A percentile compares a stretch with the other conserved stretches of the same genome.
phyloP scores from a whole-genome alignment of 306 rosid genomes.

The Benincasa hispida region DNA sequence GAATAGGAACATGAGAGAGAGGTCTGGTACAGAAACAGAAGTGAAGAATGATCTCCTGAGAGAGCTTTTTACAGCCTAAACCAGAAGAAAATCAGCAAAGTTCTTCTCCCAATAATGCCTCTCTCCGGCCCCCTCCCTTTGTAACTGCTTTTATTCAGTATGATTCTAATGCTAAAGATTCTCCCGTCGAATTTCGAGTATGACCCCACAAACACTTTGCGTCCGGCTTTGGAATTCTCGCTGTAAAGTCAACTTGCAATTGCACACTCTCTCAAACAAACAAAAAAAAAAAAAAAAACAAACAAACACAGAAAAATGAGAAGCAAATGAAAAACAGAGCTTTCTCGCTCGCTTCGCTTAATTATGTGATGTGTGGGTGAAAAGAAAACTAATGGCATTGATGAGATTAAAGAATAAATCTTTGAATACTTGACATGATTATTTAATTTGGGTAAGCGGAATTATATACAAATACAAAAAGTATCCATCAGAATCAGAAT shows the following conservation, averaged over 20 bases:
- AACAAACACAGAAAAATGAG: neutral
- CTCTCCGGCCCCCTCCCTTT: neutral
- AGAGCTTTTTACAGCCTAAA: neutral
- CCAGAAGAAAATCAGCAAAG: neutral
- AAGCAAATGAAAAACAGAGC: neutral
- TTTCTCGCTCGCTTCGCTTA: neutral
- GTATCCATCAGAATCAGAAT: slow-evolving; percentile 28
- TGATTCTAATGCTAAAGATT: slow-evolving; percentile 21
- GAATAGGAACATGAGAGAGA: slow-evolving; percentile 2
- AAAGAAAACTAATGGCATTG: neutral
- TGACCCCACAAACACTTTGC: slow-evolving; percentile 18
- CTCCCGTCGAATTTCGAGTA: neutral
- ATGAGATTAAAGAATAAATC: neutral
- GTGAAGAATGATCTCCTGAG: neutral
- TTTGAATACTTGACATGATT: neutral
- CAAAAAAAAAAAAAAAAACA: neutral
- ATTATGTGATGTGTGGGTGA: neutral
- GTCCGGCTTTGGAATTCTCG: slow-evolving; percentile 17
- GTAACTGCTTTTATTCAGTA: neutral
- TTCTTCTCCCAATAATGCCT: neutral
- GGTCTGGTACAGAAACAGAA: too few relatives aligned
- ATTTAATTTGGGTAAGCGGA: neutral
- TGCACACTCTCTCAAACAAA: neutral
- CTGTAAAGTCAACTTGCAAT: slow-evolving; percentile 36
- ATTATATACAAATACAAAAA: neutral